Base-by-base conservation (phyloP, 2,329 filamentous ascomycete species). In the Emmonsiellopsis sp. region DNA sequence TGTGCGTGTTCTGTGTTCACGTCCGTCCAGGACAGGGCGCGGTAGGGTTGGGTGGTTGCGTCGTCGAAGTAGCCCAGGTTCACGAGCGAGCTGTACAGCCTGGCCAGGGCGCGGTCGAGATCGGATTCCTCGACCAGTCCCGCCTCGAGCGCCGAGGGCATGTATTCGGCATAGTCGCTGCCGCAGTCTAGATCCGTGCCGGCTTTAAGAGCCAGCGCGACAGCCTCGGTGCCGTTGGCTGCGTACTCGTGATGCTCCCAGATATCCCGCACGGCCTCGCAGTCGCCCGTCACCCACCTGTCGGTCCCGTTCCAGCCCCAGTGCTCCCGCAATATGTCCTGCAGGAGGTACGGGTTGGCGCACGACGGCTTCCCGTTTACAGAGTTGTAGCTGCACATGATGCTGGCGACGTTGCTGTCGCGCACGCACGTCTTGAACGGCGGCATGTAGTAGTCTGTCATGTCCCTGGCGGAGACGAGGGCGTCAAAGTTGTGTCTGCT, bases 361-460 rank as follows among this genome's bases (percentile, higher is more conserved):
- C 84, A 87, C 2, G 81, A 76, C 0, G 84, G 84, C 0, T 82
- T 75, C 0, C 84, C 84, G 54, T 87, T 85, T 41, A 87, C 73
- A 0, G 81, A 71, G 57, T 87, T 83, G 64, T 84, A 83, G 0
- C 76, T 77, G 60, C 80, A 83, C 81, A 83, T 83, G 58, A 84
- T 72, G 35, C 81, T 83, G 13, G 75, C 73, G 3, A 79, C 78
- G 45, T 76, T 74, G 3, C 77, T 76, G 61, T 83, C 79, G 9
- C 78, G 73, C 44, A 77, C 80, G 65, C 83, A 86, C 63, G 76
- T 76, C 61, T 84, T 73, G 69, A 87, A 87, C 0, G 82, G 77
- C 1, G 80, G 82, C 41, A 85, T 73, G 61, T 85, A 87, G 67
- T 86, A 87, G 60, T 86, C 84, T 0, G 78, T 75, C 4, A 87